Conservation (phyloP, 108 stramenopile genomes). For the Skeletonema potamos region DNA sequence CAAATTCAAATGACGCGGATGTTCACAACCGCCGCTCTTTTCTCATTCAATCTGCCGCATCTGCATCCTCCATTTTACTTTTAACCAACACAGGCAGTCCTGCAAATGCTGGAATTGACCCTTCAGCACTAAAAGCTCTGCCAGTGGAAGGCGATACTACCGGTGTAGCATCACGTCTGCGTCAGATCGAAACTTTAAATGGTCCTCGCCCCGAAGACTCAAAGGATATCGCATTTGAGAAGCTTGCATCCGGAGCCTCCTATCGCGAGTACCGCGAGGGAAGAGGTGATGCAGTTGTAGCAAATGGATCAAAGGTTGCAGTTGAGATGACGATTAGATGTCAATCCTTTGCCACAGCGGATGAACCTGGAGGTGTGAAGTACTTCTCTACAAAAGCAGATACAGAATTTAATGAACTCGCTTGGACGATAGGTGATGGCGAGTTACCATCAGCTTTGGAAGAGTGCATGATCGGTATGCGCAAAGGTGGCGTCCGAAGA, state of each 20-base stretch:
- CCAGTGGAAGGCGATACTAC: constrained; percentile 62
- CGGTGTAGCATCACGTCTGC: constrained; percentile 53
- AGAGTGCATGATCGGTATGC: constrained; percentile 73
- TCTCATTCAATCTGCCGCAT: constrained; percentile 2
- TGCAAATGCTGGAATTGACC: constrained; percentile 69
- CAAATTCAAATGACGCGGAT: not conserved
- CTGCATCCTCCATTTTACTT: constrained; percentile 1
- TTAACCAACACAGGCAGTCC: not conserved
- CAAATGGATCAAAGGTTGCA: constrained; percentile 64
- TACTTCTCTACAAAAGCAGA: constrained; percentile 71
- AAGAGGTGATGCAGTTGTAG: constrained; percentile 52
- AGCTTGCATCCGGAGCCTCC: constrained; percentile 55
- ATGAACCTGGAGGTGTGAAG: constrained; percentile 76
- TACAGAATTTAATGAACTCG: constrained; percentile 77
- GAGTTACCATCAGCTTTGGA: constrained; percentile 63
- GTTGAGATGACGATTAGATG: constrained; percentile 82
- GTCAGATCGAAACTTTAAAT: constrained; percentile 53
- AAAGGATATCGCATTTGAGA: constrained; percentile 58
- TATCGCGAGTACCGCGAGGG: constrained; percentile 76
- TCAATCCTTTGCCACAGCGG: constrained; percentile 63
- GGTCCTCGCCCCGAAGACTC: constrained; percentile 57
- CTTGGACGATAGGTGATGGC: constrained; percentile 66
- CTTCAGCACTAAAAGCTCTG: constrained; percentile 45
- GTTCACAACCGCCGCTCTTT: constrained; percentile 3
- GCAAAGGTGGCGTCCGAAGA: constrained; percentile 45